phyloP scores from a whole-genome alignment of 371 early-diverging fungal genomes.

The Mortierella sp. region DNA sequence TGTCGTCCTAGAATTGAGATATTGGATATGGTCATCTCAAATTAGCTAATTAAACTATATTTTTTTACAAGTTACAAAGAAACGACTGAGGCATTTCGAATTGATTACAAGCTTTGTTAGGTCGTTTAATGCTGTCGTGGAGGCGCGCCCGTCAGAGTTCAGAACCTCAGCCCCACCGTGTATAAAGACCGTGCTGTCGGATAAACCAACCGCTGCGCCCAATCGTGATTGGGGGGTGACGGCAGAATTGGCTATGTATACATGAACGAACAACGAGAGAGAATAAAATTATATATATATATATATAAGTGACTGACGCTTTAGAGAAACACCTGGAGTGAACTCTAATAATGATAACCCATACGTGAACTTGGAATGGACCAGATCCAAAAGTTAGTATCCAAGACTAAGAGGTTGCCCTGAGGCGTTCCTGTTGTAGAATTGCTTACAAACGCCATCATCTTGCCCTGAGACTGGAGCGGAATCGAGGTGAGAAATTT shows the following conservation, averaged over 20 bases:
- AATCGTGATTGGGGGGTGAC: conserved; percentile 27
- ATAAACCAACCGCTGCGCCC: conserved; percentile 45
- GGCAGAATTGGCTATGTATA: conserved; percentile 25
- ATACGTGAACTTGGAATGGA: conserved; percentile 51
- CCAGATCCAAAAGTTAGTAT: conserved; percentile 50
- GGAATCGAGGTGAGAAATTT: conserved; percentile 37
- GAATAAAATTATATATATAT: neutral
- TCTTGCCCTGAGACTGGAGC: conserved; percentile 40
- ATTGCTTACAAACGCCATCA: conserved; percentile 42
- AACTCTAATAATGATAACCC: neutral
- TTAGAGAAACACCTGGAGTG: neutral
- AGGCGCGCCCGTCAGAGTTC: conserved; percentile 19
- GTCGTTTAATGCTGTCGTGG: conserved; percentile 25
- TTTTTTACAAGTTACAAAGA: neutral
- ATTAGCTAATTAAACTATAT: neutral
- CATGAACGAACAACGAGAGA: neutral
- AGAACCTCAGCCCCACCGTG: conserved; percentile 31
- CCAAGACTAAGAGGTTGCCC: conserved; percentile 28
- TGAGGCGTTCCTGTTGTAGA: conserved; percentile 14
- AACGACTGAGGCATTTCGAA: neutral
- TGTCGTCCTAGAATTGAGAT: conserved; percentile 27
- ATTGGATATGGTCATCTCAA: neutral
- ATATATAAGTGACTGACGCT: neutral
- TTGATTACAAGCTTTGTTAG: conserved; percentile 31
- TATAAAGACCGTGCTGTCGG: conserved; percentile 18